Evolutionary conservation across 495 filamentous ascomycete species (phyloP).

Genomic region (Penicillium subrubescens): DNA sequence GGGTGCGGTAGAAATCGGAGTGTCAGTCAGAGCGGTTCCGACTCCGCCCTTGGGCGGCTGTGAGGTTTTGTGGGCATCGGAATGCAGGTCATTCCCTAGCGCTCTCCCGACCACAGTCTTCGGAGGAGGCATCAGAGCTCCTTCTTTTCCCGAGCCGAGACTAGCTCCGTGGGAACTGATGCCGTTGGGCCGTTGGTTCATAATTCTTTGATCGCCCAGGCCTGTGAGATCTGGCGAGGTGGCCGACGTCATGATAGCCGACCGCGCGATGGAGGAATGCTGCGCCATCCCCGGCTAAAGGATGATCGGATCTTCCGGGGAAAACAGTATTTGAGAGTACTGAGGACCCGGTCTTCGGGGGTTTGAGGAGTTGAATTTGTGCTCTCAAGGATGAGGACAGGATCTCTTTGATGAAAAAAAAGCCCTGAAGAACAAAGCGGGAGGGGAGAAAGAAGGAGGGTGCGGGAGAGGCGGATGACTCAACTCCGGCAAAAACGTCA

Average conservation of each 20-base stretch:
- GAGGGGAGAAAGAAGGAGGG: conserved; percentile 12
- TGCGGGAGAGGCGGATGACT: conserved; percentile 25
- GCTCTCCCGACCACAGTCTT: conserved; percentile 49
- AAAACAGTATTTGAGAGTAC: neutral
- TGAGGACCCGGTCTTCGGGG: neutral
- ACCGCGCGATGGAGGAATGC: conserved; percentile 60
- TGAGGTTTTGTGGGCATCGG: conserved; percentile 47
- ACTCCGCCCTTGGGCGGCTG: conserved; percentile 52
- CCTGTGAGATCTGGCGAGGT: conserved; percentile 33
- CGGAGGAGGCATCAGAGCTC: conserved; percentile 41
- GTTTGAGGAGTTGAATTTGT: neutral
- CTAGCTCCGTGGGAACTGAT: conserved; percentile 29
- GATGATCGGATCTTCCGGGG: conserved; percentile 2
- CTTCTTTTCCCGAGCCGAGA: conserved; percentile 35
- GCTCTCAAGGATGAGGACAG: conserved; percentile 7
- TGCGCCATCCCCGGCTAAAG: conserved; percentile 38
- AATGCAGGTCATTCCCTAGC: conserved; percentile 52
- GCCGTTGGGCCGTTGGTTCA: conserved; percentile 22
- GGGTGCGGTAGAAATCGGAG: conserved; percentile 68
- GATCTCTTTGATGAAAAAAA: neutral
- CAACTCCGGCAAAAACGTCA: conserved; percentile 26
- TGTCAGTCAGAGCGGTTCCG: conserved; percentile 65
- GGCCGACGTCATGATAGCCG: conserved; percentile 58
- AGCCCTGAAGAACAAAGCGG: conserved; percentile 15
- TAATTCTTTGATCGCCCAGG: conserved; percentile 26